Evolutionary conservation across 1,284 basidiomycete species (phyloP).

Genomic region (Pseudozyma flocculosa): DNA sequence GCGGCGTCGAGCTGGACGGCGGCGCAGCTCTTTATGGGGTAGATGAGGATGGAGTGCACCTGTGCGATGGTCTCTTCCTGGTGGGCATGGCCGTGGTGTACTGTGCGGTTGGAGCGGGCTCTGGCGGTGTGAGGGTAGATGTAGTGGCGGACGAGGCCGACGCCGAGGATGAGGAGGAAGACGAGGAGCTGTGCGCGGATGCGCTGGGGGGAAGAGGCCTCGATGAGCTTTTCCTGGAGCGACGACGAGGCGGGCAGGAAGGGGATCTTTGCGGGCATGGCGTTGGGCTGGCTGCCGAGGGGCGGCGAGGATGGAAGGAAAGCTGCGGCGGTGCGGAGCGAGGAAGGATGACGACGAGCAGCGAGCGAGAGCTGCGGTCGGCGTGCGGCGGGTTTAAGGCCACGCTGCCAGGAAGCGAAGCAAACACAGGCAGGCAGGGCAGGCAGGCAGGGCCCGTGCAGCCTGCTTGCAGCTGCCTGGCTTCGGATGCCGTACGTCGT

Average conservation of each 20-base stretch:
- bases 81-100: constrained; percentile 11
- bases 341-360: too few species aligned
- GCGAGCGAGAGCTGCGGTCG: too few species aligned
- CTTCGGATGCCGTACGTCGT: too few species aligned
- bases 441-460: too few species aligned
- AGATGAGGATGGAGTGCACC: constrained; percentile 32
- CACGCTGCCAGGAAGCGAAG: too few species aligned
- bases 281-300: background rate
- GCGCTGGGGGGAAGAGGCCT: constrained; percentile 11
- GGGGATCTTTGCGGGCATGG: constrained; percentile 29
- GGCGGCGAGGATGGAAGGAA: too few species aligned
- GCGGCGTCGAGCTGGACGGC: constrained; percentile 14
- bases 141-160: constrained; percentile 17
- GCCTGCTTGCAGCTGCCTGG: too few species aligned
- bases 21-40: constrained; percentile 45
- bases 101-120: background rate
- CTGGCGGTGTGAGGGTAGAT: constrained; percentile 4
- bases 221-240: constrained; percentile 16
- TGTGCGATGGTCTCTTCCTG: constrained; percentile 39
- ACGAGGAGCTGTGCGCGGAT: constrained; percentile 26
- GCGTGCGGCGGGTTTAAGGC: too few species aligned
- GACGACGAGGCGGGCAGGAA: constrained; percentile 21
- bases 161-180: constrained; percentile 15
- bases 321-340: too few species aligned
- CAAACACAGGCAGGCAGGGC: too few species aligned